Evolutionary conservation across 2,329 filamentous ascomycete genomes (phyloP).

Genomic region (Microsporum audouinii): DNA sequence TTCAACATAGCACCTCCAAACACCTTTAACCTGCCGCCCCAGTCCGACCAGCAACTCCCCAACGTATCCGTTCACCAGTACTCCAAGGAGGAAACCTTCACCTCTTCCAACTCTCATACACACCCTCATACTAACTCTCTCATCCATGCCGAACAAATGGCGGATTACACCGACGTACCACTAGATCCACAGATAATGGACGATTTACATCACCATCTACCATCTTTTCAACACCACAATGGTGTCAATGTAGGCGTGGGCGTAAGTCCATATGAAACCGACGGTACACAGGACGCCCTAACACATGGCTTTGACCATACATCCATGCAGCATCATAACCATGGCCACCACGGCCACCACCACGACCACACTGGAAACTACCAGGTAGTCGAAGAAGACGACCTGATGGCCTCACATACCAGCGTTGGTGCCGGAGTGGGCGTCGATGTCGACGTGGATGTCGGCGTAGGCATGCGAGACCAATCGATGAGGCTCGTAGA

Average conservation of each 20-base stretch:
- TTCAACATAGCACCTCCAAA: conserved; percentile 8
- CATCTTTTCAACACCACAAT: conserved; percentile 31
- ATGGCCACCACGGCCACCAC: conserved; percentile 29
- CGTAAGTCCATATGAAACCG: conserved; percentile 21
- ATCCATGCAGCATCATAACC: conserved; percentile 26
- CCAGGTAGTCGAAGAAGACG: conserved; percentile 32
- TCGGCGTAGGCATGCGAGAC: conserved; percentile 24
- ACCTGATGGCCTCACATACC: conserved; percentile 23
- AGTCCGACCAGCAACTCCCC: conserved; percentile 11
- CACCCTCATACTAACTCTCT: conserved; percentile 18
- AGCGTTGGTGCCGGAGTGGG: not conserved
- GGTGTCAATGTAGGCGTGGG: conserved; percentile 20
- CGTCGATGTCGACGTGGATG: conserved; percentile 12
- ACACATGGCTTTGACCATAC: conserved; percentile 28
- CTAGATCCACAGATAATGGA: conserved; percentile 53
- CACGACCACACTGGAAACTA: conserved; percentile 30
- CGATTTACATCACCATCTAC: conserved; percentile 37
- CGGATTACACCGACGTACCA: conserved; percentile 41
- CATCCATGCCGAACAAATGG: conserved; percentile 30
- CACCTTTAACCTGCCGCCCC: conserved; percentile 10
- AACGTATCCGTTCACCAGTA: conserved; percentile 12
- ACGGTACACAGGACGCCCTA: conserved; percentile 18
- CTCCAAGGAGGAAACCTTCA: conserved; percentile 25
- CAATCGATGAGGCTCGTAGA: conserved; percentile 31
- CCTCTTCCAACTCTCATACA: not conserved